Evolutionary conservation across 2,329 filamentous ascomycete species (phyloP).

Genomic region (Dothideomycetes sp.): DNA sequence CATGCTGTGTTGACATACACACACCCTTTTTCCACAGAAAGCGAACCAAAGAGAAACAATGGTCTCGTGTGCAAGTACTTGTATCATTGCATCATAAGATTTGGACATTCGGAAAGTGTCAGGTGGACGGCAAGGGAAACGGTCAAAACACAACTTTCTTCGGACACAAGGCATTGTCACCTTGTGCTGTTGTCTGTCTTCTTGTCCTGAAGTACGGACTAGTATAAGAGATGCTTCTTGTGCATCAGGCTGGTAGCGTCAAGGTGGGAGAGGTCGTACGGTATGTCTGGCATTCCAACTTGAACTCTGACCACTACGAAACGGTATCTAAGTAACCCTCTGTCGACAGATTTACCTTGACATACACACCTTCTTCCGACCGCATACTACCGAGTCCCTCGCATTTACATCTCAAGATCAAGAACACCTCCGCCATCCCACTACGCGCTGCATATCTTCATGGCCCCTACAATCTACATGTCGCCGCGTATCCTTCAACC

Average conservation of each 20-base stretch:
- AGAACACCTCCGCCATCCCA: constrained; percentile 83
- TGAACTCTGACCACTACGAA: constrained; percentile 4
- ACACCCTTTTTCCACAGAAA: too few species aligned
- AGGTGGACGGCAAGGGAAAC: too few species aligned
- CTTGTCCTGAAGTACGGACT: too few species aligned
- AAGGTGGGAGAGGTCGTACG: constrained; percentile 92
- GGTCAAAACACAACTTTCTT: too few species aligned
- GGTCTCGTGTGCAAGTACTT: too few species aligned
- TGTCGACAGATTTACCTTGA: constrained; percentile 59
- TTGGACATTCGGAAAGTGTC: too few species aligned
- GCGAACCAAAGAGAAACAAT: too few species aligned
- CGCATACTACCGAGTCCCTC: constrained; percentile 81
- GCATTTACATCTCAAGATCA: constrained; percentile 74
- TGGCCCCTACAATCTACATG: constrained; percentile 84
- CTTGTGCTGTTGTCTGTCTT: too few species aligned
- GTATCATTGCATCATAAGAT: too few species aligned
- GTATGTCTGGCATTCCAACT: constrained; percentile 35
- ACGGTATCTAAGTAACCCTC: constrained; percentile 1
- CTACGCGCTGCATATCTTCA: constrained; percentile 92
- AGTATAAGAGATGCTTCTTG: constrained; percentile 70
- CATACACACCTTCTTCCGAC: constrained; percentile 81
- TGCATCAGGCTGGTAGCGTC: constrained; percentile 84
- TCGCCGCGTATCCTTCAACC: constrained; percentile 71
- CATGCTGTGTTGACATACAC: too few species aligned
- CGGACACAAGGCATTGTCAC: too few species aligned